These are phyloP conservation scores for Taphrina betulina DNA, from an alignment of 1,139 yeast genomes.

Conservation along the genomic window DNA sequence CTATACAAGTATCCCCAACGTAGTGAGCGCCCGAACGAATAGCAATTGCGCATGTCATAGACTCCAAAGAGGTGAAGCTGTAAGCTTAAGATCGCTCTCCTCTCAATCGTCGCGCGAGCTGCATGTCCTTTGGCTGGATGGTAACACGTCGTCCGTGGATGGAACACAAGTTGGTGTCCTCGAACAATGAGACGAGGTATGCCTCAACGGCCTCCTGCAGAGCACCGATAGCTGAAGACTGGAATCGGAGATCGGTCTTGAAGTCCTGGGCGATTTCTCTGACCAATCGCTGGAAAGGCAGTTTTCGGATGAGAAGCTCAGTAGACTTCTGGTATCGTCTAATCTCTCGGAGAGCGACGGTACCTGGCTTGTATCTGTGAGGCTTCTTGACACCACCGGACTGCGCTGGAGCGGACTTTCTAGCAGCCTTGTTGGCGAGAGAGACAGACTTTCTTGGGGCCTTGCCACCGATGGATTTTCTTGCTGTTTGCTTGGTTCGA, in stretches of 20 bases:
- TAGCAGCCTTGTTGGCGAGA: conserved; percentile 97
- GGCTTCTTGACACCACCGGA: conserved; percentile 99
- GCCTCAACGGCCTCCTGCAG: conserved; percentile 99
- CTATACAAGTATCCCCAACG: too few species aligned
- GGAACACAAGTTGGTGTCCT: conserved; percentile 96
- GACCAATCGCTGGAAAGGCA: conserved; percentile 98
- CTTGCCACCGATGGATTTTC: conserved; percentile 99
- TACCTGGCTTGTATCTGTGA: conserved; percentile 99
- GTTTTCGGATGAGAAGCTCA: conserved; percentile 93
- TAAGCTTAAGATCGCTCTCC: conserved; percentile 56
- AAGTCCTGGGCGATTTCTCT: conserved; percentile 98
- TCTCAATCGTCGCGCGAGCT: conserved; percentile 98
- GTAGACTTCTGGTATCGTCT: conserved; percentile 99
- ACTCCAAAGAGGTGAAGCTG: too few species aligned
- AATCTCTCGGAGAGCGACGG: conserved; percentile 98
- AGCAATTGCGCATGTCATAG: too few species aligned
- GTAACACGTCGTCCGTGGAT: conserved; percentile 99
- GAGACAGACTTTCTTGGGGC: conserved; percentile 91
- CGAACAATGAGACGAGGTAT: conserved; percentile 82
- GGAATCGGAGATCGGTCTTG: conserved; percentile 98
- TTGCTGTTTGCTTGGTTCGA: conserved; percentile 98
- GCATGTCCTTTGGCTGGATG: conserved; percentile 98
- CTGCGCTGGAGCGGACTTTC: conserved; percentile 81
- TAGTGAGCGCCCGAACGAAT: too few species aligned
- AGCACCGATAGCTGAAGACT: conserved; percentile 98